A percentile compares a stretch with the other conserved stretches of the same genome.
These are phyloP conservation scores for Spergularia marina DNA, from an alignment of 148 eudicot genomes.

Conservation along the genomic window DNA sequence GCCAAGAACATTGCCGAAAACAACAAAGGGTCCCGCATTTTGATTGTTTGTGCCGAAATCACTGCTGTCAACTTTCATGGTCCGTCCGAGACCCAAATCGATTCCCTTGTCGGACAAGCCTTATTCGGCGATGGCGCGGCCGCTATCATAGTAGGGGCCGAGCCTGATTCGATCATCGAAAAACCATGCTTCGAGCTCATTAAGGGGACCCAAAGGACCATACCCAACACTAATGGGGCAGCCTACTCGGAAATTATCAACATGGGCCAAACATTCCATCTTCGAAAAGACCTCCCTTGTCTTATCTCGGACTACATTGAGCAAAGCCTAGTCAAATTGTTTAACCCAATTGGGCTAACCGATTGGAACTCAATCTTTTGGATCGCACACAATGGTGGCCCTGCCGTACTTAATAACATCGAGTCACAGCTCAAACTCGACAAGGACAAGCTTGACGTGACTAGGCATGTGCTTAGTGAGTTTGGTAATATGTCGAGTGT, in stretches of 20 bases:
- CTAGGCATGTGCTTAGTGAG: slow-evolving; percentile 25
- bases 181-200: slow-evolving; percentile 23
- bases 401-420: slow-evolving; percentile 21
- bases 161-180: slow-evolving; percentile 21
- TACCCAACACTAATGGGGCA: slow-evolving; percentile 23
- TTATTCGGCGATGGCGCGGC: slow-evolving; percentile 32
- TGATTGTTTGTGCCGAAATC: slow-evolving; percentile 24
- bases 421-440: slow-evolving; percentile 23
- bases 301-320: slow-evolving; percentile 24
- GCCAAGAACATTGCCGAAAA: slow-evolving; percentile 30
- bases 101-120: slow-evolving; percentile 27
- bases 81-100: slow-evolving; percentile 24
- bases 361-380: slow-evolving; percentile 31
- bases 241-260: slow-evolving; percentile 31
- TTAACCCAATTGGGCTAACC: slow-evolving; percentile 2
- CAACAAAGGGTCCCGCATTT: slow-evolving; percentile 23
- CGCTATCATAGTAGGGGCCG: slow-evolving; percentile 24
- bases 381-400: slow-evolving; percentile 30
- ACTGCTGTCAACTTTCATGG: slow-evolving; percentile 31
- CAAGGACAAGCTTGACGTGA: slow-evolving; percentile 19
- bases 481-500: slow-evolving; percentile 29
- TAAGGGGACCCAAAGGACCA: slow-evolving; percentile 22
- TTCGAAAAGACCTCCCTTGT: slow-evolving; percentile 27
- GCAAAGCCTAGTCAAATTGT: slow-evolving; percentile 18
- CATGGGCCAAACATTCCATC: slow-evolving; percentile 34